These are phyloP conservation scores for Globisporangium polare DNA, from an alignment of 352 stramenopile genomes.

Conservation along the genomic window DNA sequence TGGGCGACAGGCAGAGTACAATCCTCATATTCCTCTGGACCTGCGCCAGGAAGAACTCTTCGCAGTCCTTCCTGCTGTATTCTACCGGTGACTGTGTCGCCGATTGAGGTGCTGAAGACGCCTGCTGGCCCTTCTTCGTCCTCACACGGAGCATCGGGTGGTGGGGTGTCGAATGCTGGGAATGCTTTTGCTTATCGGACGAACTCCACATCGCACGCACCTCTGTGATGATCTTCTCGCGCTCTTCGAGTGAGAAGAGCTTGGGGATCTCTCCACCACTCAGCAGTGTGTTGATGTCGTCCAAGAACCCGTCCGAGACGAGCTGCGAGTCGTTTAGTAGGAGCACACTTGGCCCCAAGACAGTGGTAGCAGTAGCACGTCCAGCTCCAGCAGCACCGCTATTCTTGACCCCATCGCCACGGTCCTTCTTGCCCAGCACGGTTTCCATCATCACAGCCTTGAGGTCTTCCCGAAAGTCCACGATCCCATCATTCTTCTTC, in stretches of 20 bases:
- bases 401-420: neutral
- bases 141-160: slow-evolving; percentile 2
- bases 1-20: slow-evolving; percentile 88
- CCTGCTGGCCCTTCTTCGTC: neutral
- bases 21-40: slow-evolving; percentile 87
- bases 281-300: slow-evolving; percentile 89
- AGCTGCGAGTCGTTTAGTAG: slow-evolving; percentile 84
- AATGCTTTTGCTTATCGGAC: neutral
- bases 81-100: slow-evolving; percentile 5
- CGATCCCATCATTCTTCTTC: slow-evolving; percentile 78
- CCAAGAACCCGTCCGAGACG: slow-evolving; percentile 78
- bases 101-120: no score
- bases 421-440: slow-evolving; percentile 29
- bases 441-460: slow-evolving; percentile 57
- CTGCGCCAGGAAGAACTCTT: slow-evolving; percentile 76
- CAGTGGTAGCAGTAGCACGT: neutral
- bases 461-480: slow-evolving; percentile 86
- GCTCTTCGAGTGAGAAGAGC: slow-evolving; percentile 81
- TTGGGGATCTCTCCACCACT: slow-evolving; percentile 85
- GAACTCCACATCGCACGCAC: slow-evolving; percentile 35
- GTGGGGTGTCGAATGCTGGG: neutral
- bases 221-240: slow-evolving; percentile 72
- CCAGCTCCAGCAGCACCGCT: neutral
- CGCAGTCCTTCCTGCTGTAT: slow-evolving; percentile 65
- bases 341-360: slow-evolving; percentile 46